Percentiles rank a stretch among this genome's conserved stretches.
Evolutionary conservation across 352 stramenopile genomes (phyloP).

Genomic region (Globisporangium rhizosaccharum): DNA sequence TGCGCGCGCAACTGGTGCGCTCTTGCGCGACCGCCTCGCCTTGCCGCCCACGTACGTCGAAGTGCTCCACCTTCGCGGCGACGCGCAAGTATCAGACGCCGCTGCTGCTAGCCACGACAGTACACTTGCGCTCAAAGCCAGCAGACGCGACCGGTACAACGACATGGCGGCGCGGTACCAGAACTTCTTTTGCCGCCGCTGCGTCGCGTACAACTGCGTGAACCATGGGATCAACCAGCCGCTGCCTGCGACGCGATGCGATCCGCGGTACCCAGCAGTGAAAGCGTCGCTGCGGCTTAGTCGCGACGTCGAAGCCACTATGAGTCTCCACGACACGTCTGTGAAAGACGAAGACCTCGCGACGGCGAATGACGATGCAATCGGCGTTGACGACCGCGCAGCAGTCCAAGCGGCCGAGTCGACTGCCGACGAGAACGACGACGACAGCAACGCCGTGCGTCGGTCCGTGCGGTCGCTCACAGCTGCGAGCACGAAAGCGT

Average conservation of each 20-base stretch:
- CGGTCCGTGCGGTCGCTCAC: conserved; percentile 44
- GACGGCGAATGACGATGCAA: background rate
- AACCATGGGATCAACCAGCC: conserved; percentile 61
- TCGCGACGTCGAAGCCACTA: conserved; percentile 6
- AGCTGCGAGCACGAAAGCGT: conserved; percentile 51
- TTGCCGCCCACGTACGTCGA: conserved; percentile 21
- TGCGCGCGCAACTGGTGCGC: conserved; percentile 5
- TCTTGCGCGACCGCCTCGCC: conserved; percentile 26
- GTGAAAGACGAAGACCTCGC: background rate
- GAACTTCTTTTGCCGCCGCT: conserved; percentile 70
- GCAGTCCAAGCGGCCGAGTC: conserved; percentile 7
- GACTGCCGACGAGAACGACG: conserved; percentile 11
- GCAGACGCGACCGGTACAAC: conserved; percentile 1
- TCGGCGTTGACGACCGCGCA: conserved; percentile 3
- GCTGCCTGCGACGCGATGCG: conserved; percentile 29
- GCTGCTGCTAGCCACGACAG: background rate
- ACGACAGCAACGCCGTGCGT: conserved; percentile 15
- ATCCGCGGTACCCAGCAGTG: conserved; percentile 51
- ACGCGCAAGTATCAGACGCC: background rate
- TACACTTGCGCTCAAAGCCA: conserved; percentile 9
- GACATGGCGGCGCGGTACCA: conserved; percentile 36
- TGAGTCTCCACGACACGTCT: background rate
- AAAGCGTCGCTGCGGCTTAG: conserved; percentile 37
- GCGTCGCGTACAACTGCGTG: conserved; percentile 69
- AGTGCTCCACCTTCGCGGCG: conserved; percentile 21